Percentiles rank a stretch among this genome's conserved stretches.
Evolutionary conservation across 495 filamentous ascomycete species (phyloP).

Genomic region (Podospora australis): DNA sequence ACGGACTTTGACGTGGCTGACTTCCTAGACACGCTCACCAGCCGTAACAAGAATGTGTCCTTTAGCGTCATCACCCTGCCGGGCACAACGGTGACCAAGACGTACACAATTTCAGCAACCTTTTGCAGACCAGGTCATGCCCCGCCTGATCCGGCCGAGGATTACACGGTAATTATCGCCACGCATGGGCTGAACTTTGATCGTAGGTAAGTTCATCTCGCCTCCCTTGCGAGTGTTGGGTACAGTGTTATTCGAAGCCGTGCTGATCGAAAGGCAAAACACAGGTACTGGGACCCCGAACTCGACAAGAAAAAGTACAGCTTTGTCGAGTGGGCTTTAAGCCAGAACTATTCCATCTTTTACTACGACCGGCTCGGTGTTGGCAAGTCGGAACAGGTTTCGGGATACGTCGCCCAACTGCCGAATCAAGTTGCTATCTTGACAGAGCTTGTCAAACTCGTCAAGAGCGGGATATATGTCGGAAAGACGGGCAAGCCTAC

Average conservation of each 20-base stretch:
- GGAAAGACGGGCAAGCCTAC: not conserved
- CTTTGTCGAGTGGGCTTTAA: conserved; percentile 48
- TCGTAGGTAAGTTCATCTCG: conserved; percentile 5
- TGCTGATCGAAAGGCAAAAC: not conserved
- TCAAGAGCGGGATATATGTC: conserved; percentile 25
- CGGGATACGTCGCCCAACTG: conserved; percentile 25
- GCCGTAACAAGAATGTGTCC: not conserved
- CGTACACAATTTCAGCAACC: conserved; percentile 19
- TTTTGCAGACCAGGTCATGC: conserved; percentile 19
- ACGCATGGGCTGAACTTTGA: conserved; percentile 23
- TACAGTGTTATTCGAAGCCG: not conserved
- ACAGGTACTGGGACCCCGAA: conserved; percentile 50
- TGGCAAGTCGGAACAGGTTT: conserved; percentile 40
- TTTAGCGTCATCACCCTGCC: not conserved
- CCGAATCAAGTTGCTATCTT: conserved; percentile 21
- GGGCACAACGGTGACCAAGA: conserved; percentile 4
- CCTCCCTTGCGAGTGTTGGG: not conserved
- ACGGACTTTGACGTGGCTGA: conserved; percentile 20
- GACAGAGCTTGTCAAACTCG: conserved; percentile 12
- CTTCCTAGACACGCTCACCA: conserved; percentile 15
- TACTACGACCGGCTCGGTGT: conserved; percentile 54
- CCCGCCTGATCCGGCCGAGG: not conserved
- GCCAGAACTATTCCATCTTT: conserved; percentile 45
- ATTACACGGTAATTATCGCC: conserved; percentile 17
- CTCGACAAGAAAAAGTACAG: conserved; percentile 48